phyloP scores from a whole-genome alignment of 805 yeast species.

The Saccharomycopsis sp. region DNA sequence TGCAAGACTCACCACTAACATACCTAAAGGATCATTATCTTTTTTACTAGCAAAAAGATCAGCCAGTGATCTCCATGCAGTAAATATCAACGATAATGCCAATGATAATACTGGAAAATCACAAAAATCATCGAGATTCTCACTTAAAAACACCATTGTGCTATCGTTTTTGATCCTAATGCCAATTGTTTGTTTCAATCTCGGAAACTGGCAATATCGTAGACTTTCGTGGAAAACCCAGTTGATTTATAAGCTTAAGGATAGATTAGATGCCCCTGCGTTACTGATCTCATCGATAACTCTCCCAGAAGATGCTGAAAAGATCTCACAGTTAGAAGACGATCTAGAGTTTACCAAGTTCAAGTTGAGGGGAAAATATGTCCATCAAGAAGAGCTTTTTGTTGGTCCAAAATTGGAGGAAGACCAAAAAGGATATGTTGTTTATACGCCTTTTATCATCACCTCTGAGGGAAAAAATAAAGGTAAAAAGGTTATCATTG shows the following conservation, averaged over 20 bases:
- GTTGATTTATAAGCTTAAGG: constrained; percentile 77
- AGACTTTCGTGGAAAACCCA: constrained; percentile 84
- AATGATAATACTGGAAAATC: neutral
- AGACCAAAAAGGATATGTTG: constrained; percentile 67
- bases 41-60: neutral
- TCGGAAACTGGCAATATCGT: constrained; percentile 91
- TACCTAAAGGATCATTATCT: neutral
- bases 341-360: constrained; percentile 82
- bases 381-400: constrained; percentile 80
- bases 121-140: neutral
- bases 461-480: constrained; percentile 51
- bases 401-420: constrained; percentile 84
- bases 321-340: constrained; percentile 14
- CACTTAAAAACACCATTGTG: neutral
- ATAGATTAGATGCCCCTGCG: constrained; percentile 67
- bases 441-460: constrained; percentile 65
- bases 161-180: constrained; percentile 44
- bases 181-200: constrained; percentile 78
- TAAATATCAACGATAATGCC: neutral
- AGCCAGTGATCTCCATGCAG: neutral
- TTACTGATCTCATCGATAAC: constrained; percentile 62
- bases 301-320: constrained; percentile 37
- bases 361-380: constrained; percentile 67
- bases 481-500: constrained; percentile 72
- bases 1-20: neutral